Conservation (phyloP, 176 grass and related monocot species). For the Ampelocalamus luodianensis region DNA sequence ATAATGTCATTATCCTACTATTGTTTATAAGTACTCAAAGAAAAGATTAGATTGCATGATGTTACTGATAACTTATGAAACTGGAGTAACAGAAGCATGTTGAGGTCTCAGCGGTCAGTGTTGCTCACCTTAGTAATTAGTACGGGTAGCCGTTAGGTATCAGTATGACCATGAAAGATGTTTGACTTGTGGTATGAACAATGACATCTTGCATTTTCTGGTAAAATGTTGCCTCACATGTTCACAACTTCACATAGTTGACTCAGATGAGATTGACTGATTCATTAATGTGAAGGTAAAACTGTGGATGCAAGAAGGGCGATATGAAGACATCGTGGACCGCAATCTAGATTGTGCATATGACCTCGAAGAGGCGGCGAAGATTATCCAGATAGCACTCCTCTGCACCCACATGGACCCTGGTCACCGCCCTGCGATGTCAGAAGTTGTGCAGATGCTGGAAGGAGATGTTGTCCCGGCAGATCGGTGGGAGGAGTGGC, state of each 20-base stretch:
- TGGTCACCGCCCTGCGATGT: conserved; percentile 71
- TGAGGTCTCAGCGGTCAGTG: neutral
- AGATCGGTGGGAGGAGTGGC: conserved; percentile 77
- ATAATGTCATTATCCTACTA: neutral
- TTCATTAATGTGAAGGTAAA: conserved; percentile 63
- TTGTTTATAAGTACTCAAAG: conserved; percentile 20
- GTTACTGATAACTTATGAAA: conserved; percentile 23
- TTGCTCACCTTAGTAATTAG: conserved; percentile 28
- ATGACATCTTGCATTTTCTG: neutral
- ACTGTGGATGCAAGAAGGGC: conserved; percentile 47
- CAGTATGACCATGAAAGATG: conserved; percentile 11
- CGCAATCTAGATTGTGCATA: conserved; percentile 57
- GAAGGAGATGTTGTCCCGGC: conserved; percentile 64
- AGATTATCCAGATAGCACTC: conserved; percentile 71
- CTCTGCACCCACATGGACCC: conserved; percentile 72
- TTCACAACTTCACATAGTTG: conserved; percentile 7
- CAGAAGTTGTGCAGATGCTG: conserved; percentile 80
- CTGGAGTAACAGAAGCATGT: conserved; percentile 1
- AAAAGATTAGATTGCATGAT: conserved; percentile 24
- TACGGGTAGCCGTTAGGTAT: neutral
- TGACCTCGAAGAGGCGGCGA: conserved; percentile 48
- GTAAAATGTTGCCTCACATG: neutral
- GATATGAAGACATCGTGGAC: conserved; percentile 55
- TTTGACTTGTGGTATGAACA: conserved; percentile 24
- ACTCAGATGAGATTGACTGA: conserved; percentile 25